Percentiles rank a stretch among this genome's conserved stretches.
phyloP scores from a whole-genome alignment of 129 eudicot genomes.

The Escallonia herrerae region DNA sequence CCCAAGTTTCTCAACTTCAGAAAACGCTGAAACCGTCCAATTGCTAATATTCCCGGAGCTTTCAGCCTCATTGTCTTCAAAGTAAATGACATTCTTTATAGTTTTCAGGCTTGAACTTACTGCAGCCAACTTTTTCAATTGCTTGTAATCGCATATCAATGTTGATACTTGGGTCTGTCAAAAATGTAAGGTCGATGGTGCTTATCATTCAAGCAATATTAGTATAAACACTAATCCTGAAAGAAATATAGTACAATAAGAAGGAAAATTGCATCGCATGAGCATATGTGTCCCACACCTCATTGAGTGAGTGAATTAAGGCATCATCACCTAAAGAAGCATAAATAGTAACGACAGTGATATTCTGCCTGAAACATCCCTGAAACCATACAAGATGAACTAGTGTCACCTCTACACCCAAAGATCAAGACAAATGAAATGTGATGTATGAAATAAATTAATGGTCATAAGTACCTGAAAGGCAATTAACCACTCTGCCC shows the following conservation, averaged over 20 bases:
- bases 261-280: background rate
- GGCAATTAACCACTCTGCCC: conserved; percentile 89
- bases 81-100: conserved; percentile 56
- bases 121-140: conserved; percentile 66
- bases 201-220: conserved; percentile 6
- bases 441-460: background rate
- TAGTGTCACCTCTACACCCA: background rate
- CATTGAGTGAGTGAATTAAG: conserved; percentile 82
- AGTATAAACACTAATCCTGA: background rate
- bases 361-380: conserved; percentile 91
- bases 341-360: conserved; percentile 92
- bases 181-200: conserved; percentile 8
- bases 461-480: conserved; percentile 42
- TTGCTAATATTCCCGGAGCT: conserved; percentile 25
- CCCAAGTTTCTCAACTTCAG: conserved; percentile 80
- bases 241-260: background rate
- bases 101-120: conserved; percentile 65
- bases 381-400: conserved; percentile 19
- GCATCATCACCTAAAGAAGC: conserved; percentile 97
- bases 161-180: conserved; percentile 87
- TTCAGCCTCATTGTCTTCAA: conserved; percentile 50
- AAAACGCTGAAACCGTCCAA: conserved; percentile 53
- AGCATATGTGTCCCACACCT: conserved; percentile 35
- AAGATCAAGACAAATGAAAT: background rate
- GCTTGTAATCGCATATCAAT: conserved; percentile 79